A percentile compares a stretch with the other conserved stretches of the same genome.
phyloP scores from a whole-genome alignment of 2,329 filamentous ascomycete species.

The Xylaria sp. region DNA sequence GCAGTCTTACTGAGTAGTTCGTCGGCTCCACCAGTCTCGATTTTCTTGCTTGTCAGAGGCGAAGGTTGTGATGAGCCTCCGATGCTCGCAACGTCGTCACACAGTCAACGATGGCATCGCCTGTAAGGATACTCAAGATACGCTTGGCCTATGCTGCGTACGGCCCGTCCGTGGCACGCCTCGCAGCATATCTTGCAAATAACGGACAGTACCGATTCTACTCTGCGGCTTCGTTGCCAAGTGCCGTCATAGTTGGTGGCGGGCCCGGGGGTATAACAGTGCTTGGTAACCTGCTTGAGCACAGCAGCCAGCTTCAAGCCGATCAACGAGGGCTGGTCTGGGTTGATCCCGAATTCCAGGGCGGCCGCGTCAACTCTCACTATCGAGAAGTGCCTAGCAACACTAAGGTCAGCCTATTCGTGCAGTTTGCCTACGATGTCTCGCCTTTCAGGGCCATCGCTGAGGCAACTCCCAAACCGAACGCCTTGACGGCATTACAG shows the following conservation, averaged over 20 bases:
- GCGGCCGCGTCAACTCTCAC: conserved; percentile 55
- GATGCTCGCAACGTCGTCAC: conserved; percentile 4
- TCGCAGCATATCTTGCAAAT: conserved; percentile 6
- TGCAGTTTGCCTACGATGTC: conserved; percentile 60
- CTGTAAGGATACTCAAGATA: conserved; percentile 14
- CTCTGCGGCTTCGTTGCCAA: conserved; percentile 19
- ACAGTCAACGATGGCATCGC: conserved; percentile 15
- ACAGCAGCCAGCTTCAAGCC: conserved; percentile 39
- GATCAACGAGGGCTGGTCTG: conserved; percentile 56
- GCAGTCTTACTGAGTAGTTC: not conserved
- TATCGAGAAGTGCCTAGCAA: conserved; percentile 68
- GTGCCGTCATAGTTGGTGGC: conserved; percentile 62
- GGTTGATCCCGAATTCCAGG: conserved; percentile 63
- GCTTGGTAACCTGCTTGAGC: conserved; percentile 66
- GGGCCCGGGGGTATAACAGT: conserved; percentile 65
- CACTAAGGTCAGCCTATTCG: conserved; percentile 65
- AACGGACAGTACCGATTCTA: conserved; percentile 45
- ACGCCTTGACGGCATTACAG: conserved; percentile 60
- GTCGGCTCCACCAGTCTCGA: not conserved
- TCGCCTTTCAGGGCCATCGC: conserved; percentile 59
- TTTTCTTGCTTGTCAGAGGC: not conserved
- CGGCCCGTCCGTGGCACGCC: not conserved
- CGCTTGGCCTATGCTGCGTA: conserved; percentile 6
- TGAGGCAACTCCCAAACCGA: conserved; percentile 53
- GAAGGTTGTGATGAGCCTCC: conserved; percentile 1